Base-by-base conservation (phyloP, 1,284 basidiomycete species). In the Ustilago loliicola region DNA sequence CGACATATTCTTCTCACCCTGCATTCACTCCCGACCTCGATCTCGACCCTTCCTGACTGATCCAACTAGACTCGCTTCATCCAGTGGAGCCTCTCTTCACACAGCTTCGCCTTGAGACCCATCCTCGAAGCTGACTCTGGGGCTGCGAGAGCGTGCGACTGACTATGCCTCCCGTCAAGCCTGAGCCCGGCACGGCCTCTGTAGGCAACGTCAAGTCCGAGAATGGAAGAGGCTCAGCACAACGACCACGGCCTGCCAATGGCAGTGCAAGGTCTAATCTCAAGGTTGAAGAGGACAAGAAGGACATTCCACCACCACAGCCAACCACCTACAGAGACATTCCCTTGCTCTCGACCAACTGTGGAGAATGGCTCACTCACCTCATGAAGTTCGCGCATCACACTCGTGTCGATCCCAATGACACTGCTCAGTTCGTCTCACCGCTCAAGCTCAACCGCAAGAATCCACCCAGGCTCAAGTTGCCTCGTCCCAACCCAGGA, bases 381-480 rank as follows among this genome's bases (percentile, higher is more conserved):
- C 73, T 85, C 42, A 82, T 85, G 77, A 80, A 82, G 65, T 81
- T 86, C 67, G 83, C 77, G n/a, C 78, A 79, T 45, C 81, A 84
- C 51, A 72, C 73, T 32, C 76, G 76, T 30, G 74, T 84, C 48
- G 83, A 86, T 52, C 85, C 84, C 23, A 79, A 78, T 53, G 74
- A 84, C 38, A 32, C 80, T 29, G 17, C 65, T 8, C 81, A 83
- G 48, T 86, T 86, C 61, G 66, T 80, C 10, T 77, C 76, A 4
- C 85, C 85, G 23, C 76, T 86, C 72, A 85, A 84, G 72, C 79
- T 86, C 48, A 86, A 86, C 51, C 72, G 85, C 48, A 86, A 86
- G 76, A 80, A 76, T 61, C 82, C 83, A 13, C 81, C 84, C n/a
- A 73, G 82, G n/a, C 74, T 72, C 62, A 86, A 85, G 64, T 56